phyloP scores from a whole-genome alignment of 2,329 filamentous ascomycete species.

The Pseudocercospora crystallina region DNA sequence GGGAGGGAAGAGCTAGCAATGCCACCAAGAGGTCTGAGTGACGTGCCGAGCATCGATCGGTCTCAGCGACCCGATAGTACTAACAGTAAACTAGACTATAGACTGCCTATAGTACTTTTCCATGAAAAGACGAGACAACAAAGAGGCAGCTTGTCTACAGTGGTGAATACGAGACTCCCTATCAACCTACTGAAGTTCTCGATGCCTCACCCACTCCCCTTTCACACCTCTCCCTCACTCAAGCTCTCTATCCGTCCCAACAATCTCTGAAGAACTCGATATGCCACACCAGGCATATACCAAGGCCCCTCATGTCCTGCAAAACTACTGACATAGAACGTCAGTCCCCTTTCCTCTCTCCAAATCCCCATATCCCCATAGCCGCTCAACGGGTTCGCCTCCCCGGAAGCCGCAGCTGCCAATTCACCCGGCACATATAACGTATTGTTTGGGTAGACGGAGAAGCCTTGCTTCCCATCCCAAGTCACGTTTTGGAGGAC shows the following conservation, averaged over 20 bases:
- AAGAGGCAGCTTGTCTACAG: no score
- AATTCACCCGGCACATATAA: conserved; percentile 26
- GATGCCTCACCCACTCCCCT: no score
- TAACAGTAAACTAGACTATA: no score
- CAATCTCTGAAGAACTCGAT: conserved; percentile 43
- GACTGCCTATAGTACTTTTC: no score
- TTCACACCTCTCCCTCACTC: background rate
- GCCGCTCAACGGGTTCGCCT: conserved; percentile 14
- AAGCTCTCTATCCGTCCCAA: conserved; percentile 36
- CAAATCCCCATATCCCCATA: conserved; percentile 25
- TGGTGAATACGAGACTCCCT: no score
- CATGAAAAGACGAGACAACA: no score
- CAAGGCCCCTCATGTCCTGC: conserved; percentile 29
- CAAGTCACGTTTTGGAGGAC: conserved; percentile 30
- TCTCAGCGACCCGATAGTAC: no score
- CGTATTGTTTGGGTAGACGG: conserved; percentile 17
- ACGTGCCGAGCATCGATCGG: no score
- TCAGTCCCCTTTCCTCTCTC: conserved; percentile 25
- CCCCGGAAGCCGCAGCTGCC: background rate
- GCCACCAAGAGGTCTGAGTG: no score
- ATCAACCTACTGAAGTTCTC: no score
- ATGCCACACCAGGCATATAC: conserved; percentile 45
- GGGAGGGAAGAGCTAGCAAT: no score
- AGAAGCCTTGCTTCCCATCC: conserved; percentile 28
- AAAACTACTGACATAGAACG: conserved; percentile 21